Conservation (phyloP, 2,329 filamentous ascomycete genomes). For the Chalara sp. region DNA sequence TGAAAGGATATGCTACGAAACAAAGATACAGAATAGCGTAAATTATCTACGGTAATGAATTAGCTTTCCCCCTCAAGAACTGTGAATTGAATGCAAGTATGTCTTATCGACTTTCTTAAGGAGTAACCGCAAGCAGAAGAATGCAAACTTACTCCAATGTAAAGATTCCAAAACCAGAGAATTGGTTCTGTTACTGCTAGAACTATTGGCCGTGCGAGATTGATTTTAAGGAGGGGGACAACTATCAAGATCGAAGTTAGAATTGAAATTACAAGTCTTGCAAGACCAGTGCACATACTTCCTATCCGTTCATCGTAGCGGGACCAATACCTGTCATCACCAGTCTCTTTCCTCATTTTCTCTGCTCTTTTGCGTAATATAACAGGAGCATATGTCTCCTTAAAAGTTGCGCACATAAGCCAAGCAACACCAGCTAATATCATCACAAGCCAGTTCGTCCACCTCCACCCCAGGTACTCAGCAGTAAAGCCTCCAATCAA, state of each 20-base stretch:
- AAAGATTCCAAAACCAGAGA: conserved; percentile 61
- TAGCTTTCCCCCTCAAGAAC: neutral
- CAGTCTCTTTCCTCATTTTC: conserved; percentile 57
- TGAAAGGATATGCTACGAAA: conserved; percentile 84
- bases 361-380: conserved; percentile 63
- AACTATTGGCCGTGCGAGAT: conserved; percentile 69
- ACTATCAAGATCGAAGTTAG: conserved; percentile 41
- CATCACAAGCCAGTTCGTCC: conserved; percentile 76
- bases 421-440: conserved; percentile 62
- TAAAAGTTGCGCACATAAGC: conserved; percentile 49
- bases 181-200: conserved; percentile 80
- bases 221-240: conserved; percentile 57
- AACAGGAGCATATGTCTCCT: conserved; percentile 71
- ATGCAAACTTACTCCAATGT: conserved; percentile 43
- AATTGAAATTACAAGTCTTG: conserved; percentile 1
- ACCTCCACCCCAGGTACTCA: conserved; percentile 77
- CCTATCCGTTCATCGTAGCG: conserved; percentile 53
- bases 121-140: neutral
- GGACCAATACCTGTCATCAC: conserved; percentile 69
- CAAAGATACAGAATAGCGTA: conserved; percentile 86
- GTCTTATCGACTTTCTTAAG: neutral
- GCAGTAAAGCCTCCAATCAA: conserved; percentile 76
- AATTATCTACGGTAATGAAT: conserved; percentile 41
- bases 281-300: neutral
- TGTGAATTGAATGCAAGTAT: neutral